Percentiles rank a stretch among this genome's conserved stretches.
phyloP scores from a whole-genome alignment of 2,329 filamentous ascomycete genomes.

The Fonsecaea pugnacius region DNA sequence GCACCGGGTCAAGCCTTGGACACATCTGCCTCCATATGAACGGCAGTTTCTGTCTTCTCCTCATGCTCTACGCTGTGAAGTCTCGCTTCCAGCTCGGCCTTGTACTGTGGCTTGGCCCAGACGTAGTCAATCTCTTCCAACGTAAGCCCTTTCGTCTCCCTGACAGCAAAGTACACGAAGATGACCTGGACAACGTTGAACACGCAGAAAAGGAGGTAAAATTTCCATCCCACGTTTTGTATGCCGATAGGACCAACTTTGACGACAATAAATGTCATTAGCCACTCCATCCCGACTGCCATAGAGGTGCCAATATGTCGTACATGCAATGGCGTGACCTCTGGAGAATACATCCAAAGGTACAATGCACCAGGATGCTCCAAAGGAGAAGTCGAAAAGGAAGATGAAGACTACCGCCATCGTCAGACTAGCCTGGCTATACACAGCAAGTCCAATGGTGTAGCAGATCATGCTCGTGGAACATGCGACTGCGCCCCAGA shows the following conservation, averaged over 20 bases:
- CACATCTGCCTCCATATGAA: too few species aligned
- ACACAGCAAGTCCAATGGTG: conserved; percentile 49
- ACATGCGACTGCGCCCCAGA: conserved; percentile 12
- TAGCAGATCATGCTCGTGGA: conserved; percentile 11
- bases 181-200: conserved; percentile 72
- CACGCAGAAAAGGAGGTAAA: conserved; percentile 46
- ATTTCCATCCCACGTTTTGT: neutral
- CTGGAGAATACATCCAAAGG: conserved; percentile 41
- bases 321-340: conserved; percentile 68
- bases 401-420: conserved; percentile 85
- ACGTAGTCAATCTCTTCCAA: conserved; percentile 82
- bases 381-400: conserved; percentile 93
- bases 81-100: neutral
- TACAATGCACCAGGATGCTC: conserved; percentile 80
- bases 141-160: conserved; percentile 74
- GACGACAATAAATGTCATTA: conserved; percentile 79
- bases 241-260: neutral
- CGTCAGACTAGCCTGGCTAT: conserved; percentile 49
- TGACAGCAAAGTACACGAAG: conserved; percentile 74
- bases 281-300: conserved; percentile 63
- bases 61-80: conserved; percentile 18
- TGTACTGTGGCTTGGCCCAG: conserved; percentile 79
- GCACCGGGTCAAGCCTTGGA: too few species aligned
- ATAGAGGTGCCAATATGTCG: conserved; percentile 69
- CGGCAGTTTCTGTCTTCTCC: conserved; percentile 1